Percentiles rank a stretch among this genome's conserved stretches.
phyloP scores from a whole-genome alignment of 2,329 filamentous ascomycete species.

The Trichophyton rubrum region DNA sequence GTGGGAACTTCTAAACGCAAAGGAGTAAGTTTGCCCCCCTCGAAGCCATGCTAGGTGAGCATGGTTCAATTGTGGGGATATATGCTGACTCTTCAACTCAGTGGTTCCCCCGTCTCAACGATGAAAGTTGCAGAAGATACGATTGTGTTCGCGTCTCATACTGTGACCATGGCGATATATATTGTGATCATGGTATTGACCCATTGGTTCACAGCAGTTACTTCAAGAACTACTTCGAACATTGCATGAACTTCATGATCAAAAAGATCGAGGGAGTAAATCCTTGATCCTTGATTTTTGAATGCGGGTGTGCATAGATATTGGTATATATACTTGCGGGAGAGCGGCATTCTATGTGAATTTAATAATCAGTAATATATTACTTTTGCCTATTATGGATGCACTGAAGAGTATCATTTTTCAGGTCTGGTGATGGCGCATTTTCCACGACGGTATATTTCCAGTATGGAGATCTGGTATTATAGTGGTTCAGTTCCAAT shows the following conservation, averaged over 20 bases:
- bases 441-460: no score
- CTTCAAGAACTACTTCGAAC: constrained; percentile 6
- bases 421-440: no score
- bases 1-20: constrained; percentile 3
- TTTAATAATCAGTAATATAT: background rate
- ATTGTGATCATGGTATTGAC: constrained; percentile 7
- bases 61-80: background rate
- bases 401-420: background rate
- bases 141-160: constrained; percentile 7
- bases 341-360: background rate
- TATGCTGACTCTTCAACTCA: background rate
- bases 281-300: background rate
- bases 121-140: constrained; percentile 5
- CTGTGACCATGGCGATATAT: constrained; percentile 10
- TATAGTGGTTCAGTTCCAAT: no score
- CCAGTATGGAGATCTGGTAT: no score
- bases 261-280: background rate
- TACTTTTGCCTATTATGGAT: background rate
- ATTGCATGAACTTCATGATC: constrained; percentile 2
- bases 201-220: constrained; percentile 7
- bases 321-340: background rate
- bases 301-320: background rate
- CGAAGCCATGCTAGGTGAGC: background rate
- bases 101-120: constrained; percentile 8
- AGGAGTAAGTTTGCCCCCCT: constrained; percentile 6